Evolutionary conservation across 1,284 basidiomycete species (phyloP).

Genomic region (Fomes fomentarius): DNA sequence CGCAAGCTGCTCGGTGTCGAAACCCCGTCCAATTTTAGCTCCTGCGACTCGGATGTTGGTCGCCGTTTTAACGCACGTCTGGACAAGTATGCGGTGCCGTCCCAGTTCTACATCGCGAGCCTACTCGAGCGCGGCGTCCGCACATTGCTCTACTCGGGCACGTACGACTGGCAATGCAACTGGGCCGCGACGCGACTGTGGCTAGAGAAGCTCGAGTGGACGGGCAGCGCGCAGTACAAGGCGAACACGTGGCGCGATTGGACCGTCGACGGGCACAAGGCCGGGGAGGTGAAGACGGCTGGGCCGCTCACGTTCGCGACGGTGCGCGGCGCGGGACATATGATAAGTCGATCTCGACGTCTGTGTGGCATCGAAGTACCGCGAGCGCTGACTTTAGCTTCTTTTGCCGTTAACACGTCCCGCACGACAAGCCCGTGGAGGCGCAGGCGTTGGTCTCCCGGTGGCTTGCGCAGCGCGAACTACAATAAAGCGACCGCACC

Average conservation of each 20-base stretch:
- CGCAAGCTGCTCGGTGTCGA: slow-evolving; percentile 64
- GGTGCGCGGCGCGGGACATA: slow-evolving; percentile 67
- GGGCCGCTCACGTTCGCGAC: slow-evolving; percentile 70
- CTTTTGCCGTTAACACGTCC: slow-evolving; percentile 49
- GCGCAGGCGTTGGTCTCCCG: slow-evolving; percentile 57
- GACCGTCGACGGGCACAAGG: slow-evolving; percentile 54
- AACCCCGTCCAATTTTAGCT: slow-evolving; percentile 53
- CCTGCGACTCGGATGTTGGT: slow-evolving; percentile 59
- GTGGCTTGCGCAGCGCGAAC: slow-evolving; percentile 51
- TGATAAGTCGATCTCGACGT: slow-evolving; percentile 52
- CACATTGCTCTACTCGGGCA: slow-evolving; percentile 79
- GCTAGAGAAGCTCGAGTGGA: slow-evolving; percentile 79
- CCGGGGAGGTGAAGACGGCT: slow-evolving; percentile 65
- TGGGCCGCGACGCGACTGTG: slow-evolving; percentile 77
- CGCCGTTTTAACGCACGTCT: slow-evolving; percentile 50
- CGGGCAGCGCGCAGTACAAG: slow-evolving; percentile 55
- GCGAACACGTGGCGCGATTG: slow-evolving; percentile 59
- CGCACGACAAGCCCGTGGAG: slow-evolving; percentile 69
- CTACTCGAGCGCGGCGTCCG: slow-evolving; percentile 76
- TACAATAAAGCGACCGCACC: slow-evolving; percentile 36
- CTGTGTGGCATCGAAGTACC: slow-evolving; percentile 1
- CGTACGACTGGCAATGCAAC: slow-evolving; percentile 82
- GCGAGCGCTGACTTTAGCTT: slow-evolving; percentile 29
- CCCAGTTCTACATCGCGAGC: slow-evolving; percentile 67
- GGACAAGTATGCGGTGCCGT: slow-evolving; percentile 63